These are phyloP conservation scores for Setomelanomma holmii DNA, from an alignment of 2,329 filamentous ascomycete genomes.

Conservation along the genomic window DNA sequence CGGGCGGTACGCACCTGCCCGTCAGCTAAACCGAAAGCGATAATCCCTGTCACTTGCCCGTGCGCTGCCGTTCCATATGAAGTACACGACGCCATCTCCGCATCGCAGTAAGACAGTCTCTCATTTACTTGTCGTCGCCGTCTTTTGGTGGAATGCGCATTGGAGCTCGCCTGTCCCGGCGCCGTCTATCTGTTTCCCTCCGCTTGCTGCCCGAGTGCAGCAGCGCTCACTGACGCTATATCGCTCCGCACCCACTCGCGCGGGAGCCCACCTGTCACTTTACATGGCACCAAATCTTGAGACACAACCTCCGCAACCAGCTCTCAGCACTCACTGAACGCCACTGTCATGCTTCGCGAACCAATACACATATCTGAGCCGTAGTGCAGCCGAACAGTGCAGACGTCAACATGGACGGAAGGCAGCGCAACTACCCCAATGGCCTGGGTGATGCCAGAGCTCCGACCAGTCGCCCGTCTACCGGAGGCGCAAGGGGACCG, in stretches of 20 bases:
- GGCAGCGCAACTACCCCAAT: conserved; percentile 42
- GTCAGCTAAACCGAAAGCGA: conserved; percentile 21
- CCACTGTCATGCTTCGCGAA: background rate
- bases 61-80: conserved; percentile 11
- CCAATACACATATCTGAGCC: background rate
- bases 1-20: conserved; percentile 21
- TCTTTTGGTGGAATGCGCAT: conserved; percentile 2
- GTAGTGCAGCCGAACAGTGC: background rate
- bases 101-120: conserved; percentile 19
- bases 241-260: background rate
- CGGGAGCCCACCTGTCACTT: conserved; percentile 13
- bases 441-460: conserved; percentile 30
- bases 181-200: background rate
- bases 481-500: conserved; percentile 36
- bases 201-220: conserved; percentile 5
- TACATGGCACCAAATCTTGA: conserved; percentile 28
- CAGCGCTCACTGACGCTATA: conserved; percentile 7
- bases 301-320: conserved; percentile 21
- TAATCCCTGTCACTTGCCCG: conserved; percentile 8
- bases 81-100: conserved; percentile 23
- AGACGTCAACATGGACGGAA: conserved; percentile 40
- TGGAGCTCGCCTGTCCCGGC: background rate
- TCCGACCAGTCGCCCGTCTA: conserved; percentile 32
- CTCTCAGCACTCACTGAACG: conserved; percentile 11
- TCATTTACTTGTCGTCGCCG: conserved; percentile 12